These are phyloP conservation scores for Marasmius fiardii DNA, from an alignment of 1,284 basidiomycete genomes.

Conservation along the genomic window DNA sequence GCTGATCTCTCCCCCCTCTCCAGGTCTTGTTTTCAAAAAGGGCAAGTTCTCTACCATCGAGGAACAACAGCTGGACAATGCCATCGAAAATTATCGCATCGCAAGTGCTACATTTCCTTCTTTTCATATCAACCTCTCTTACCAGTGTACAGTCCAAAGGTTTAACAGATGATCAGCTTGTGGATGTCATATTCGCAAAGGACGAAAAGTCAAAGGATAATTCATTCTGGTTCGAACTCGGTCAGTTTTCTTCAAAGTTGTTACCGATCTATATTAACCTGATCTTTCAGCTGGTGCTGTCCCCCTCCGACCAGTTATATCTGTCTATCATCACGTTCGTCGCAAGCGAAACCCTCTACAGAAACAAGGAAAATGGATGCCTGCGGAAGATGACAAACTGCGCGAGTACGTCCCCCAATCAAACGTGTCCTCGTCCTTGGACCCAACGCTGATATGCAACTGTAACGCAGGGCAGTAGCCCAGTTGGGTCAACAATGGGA, in stretches of 20 bases:
- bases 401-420: conserved; percentile 43
- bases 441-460: background rate
- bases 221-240: conserved; percentile 75
- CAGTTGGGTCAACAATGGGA: conserved; percentile 79
- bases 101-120: conserved; percentile 35
- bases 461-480: conserved; percentile 50
- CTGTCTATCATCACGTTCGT: conserved; percentile 79
- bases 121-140: background rate
- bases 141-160: conserved; percentile 37
- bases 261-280: conserved; percentile 6
- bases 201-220: conserved; percentile 55
- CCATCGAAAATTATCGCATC: conserved; percentile 60
- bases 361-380: conserved; percentile 67
- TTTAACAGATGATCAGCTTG: conserved; percentile 50
- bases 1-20: too few species aligned
- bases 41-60: conserved; percentile 81
- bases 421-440: background rate
- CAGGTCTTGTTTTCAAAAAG: conserved; percentile 79
- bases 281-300: conserved; percentile 54
- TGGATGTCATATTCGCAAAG: conserved; percentile 64
- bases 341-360: conserved; percentile 64
- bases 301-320: conserved; percentile 71
- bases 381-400: conserved; percentile 64
- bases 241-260: conserved; percentile 39
- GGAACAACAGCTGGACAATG: conserved; percentile 57